A percentile compares a stretch with the other conserved stretches of the same genome.
Conservation (phyloP, 2,329 filamentous ascomycete species). For the Orbilia ellipsospora region DNA sequence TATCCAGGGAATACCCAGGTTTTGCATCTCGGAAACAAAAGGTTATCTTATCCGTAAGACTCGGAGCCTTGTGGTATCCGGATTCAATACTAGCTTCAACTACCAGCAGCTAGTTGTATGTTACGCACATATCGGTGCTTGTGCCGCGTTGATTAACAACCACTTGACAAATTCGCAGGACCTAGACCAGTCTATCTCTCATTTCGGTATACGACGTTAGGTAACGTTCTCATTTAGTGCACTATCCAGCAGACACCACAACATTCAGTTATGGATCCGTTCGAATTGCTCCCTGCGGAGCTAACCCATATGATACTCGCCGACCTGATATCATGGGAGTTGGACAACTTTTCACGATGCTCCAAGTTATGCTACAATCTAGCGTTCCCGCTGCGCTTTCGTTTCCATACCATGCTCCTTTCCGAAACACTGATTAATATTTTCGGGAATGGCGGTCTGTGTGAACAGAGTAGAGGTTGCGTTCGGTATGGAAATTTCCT, state of each 20-base stretch:
- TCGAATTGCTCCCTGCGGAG: not conserved
- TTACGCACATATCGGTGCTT: too few species aligned
- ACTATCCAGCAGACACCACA: not conserved
- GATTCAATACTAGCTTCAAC: too few species aligned
- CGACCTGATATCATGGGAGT: not conserved
- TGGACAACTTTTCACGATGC: conserved; percentile 1
- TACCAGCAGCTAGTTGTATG: too few species aligned
- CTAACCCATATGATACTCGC: not conserved
- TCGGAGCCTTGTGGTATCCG: too few species aligned
- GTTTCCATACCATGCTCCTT: not conserved
- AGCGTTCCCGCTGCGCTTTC: not conserved
- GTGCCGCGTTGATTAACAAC: too few species aligned
- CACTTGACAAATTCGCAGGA: not conserved
- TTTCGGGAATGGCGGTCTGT: conserved; percentile 1
- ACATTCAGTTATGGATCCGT: not conserved
- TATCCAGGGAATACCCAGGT: too few species aligned
- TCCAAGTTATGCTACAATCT: conserved; percentile 7
- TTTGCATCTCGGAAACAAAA: too few species aligned
- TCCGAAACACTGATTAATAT: not conserved
- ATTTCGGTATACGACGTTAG: not conserved
- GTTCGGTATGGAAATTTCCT: not conserved
- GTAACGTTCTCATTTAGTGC: not conserved
- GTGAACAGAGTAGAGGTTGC: not conserved
- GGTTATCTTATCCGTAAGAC: too few species aligned
- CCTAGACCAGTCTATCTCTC: not conserved